A percentile compares a stretch with the other conserved stretches of the same genome.
Evolutionary conservation across 2,329 filamentous ascomycete species (phyloP).

Genomic region (Paecilomyces dactylethromorphus): DNA sequence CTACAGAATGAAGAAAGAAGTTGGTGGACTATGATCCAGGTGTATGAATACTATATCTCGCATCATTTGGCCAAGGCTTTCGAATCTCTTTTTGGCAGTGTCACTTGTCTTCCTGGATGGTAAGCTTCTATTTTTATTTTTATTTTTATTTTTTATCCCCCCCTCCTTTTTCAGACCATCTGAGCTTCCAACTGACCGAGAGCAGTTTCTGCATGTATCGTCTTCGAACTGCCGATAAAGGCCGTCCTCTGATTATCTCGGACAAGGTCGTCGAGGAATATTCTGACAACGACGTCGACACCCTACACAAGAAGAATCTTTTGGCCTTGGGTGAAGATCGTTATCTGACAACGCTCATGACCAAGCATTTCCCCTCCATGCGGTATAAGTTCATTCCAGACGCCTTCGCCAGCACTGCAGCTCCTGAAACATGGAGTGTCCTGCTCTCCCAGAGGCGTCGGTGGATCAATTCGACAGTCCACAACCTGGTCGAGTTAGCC

Average conservation of each 20-base stretch:
- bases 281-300: conserved; percentile 81
- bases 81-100: conserved; percentile 93
- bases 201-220: conserved; percentile 97
- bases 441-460: conserved; percentile 94
- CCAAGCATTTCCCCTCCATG: conserved; percentile 93
- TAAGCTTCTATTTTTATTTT: conserved; percentile 52
- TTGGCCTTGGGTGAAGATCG: conserved; percentile 93
- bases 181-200: conserved; percentile 29
- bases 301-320: conserved; percentile 90
- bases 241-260: conserved; percentile 87
- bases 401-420: conserved; percentile 87
- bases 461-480: conserved; percentile 99
- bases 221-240: conserved; percentile 85
- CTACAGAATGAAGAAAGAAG: conserved; percentile 90
- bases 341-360: conserved; percentile 95
- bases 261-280: conserved; percentile 86
- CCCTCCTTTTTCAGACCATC: background rate
- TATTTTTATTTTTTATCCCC: too few species aligned
- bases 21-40: conserved; percentile 99
- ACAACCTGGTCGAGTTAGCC: conserved; percentile 89
- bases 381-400: conserved; percentile 93
- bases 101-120: conserved; percentile 98
- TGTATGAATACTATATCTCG: conserved; percentile 99
- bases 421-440: conserved; percentile 89
- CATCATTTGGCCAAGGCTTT: conserved; percentile 96